Percentiles rank a stretch among this genome's conserved stretches.
Conservation (phyloP, 768 basidiomycete genomes). For the Mrakia blollopis region DNA sequence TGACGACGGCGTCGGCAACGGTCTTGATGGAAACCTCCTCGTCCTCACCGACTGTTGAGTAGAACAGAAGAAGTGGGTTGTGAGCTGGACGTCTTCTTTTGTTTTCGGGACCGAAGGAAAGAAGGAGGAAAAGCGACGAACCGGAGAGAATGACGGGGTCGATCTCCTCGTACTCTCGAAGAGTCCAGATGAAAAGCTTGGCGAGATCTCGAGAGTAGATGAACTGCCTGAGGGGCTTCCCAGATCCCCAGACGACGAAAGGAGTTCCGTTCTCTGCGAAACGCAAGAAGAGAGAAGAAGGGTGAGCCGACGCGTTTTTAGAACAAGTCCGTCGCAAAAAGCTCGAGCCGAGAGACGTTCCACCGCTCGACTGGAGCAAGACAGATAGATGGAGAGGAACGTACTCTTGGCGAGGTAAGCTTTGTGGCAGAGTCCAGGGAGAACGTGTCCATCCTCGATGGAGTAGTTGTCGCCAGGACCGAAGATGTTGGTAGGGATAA, state of each 20-base stretch:
- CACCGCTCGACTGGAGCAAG: not conserved
- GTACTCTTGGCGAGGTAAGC: slow-evolving; percentile 85
- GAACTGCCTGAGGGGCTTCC: slow-evolving; percentile 91
- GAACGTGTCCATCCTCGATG: slow-evolving; percentile 85
- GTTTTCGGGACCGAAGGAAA: not conserved
- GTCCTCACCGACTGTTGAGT: slow-evolving; percentile 69
- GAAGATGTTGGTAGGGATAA: slow-evolving; percentile 91
- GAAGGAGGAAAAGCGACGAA: slow-evolving; percentile 39
- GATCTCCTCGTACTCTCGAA: slow-evolving; percentile 83
- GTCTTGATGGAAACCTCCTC: slow-evolving; percentile 91
- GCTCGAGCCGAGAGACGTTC: not conserved
- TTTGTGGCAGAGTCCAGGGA: slow-evolving; percentile 88
- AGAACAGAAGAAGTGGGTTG: too few relatives aligned
- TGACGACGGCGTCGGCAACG: slow-evolving; percentile 85
- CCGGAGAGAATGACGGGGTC: slow-evolving; percentile 90
- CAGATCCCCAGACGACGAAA: slow-evolving; percentile 82
- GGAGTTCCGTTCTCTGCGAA: slow-evolving; percentile 67
- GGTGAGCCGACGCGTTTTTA: not conserved
- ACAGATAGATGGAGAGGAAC: slow-evolving; percentile 34
- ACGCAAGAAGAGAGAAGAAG: not conserved
- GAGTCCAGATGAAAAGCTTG: slow-evolving; percentile 81
- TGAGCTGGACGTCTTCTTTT: not conserved
- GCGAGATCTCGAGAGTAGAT: slow-evolving; percentile 96
- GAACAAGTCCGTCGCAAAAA: not conserved
- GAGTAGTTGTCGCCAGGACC: slow-evolving; percentile 93